Evolutionary conservation across 352 stramenopile species (phyloP).

Genomic region (Phytophthora gonapodyides): DNA sequence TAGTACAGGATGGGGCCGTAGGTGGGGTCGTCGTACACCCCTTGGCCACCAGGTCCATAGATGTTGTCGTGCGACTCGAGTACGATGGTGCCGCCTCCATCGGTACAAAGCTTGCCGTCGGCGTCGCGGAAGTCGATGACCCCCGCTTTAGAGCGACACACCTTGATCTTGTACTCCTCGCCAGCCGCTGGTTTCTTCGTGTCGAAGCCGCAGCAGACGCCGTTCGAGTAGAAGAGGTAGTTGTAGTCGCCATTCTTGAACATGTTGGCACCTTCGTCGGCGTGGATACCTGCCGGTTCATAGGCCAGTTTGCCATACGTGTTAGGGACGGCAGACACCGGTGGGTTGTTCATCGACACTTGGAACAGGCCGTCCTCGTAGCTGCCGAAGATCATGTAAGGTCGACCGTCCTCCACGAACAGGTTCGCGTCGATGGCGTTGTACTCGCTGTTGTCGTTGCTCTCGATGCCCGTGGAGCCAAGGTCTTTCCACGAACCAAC

Average conservation of each 20-base stretch:
- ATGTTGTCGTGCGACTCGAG: slow-evolving; percentile 23
- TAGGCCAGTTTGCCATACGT: slow-evolving; percentile 31
- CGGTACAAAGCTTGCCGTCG: slow-evolving; percentile 14
- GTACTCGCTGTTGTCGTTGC: slow-evolving; percentile 25
- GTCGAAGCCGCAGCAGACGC: slow-evolving; percentile 32
- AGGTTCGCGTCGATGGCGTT: slow-evolving; percentile 34
- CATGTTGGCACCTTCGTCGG: slow-evolving; percentile 31
- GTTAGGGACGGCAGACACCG: slow-evolving; percentile 3
- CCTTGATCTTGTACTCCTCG: slow-evolving; percentile 38
- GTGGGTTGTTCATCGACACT: slow-evolving; percentile 18
- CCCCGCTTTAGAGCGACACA: slow-evolving; percentile 28
- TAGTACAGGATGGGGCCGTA: slow-evolving; percentile 30
- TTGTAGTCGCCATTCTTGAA: slow-evolving; percentile 32
- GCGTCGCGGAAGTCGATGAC: slow-evolving; percentile 32
- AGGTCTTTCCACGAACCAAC: slow-evolving; percentile 31
- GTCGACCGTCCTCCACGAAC: slow-evolving; percentile 16
- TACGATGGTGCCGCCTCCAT: slow-evolving; percentile 26
- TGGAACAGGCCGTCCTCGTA: slow-evolving; percentile 28
- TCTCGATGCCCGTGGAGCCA: slow-evolving; percentile 17
- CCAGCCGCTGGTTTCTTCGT: slow-evolving; percentile 17
- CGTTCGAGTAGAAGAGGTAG: slow-evolving; percentile 36
- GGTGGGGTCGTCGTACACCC: slow-evolving; percentile 30
- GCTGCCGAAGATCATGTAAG: slow-evolving; percentile 35
- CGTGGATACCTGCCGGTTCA: slow-evolving; percentile 20
- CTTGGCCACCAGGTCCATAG: slow-evolving; percentile 26